Evolutionary conservation across 2,329 filamentous ascomycete genomes (phyloP).

Genomic region (Fusarium sp.): DNA sequence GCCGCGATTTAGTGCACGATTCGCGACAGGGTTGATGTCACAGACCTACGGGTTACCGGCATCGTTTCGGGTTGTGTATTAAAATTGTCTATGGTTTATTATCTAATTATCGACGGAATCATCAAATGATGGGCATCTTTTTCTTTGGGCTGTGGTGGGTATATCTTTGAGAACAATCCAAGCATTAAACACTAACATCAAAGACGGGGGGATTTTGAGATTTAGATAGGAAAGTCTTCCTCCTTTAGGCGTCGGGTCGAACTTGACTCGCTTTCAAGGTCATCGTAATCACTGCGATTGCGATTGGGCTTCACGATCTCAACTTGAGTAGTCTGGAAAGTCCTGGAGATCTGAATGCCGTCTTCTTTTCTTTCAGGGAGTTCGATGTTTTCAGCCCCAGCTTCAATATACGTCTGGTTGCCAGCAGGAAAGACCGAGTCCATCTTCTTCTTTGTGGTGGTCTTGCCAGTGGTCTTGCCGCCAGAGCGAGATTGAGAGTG

Average conservation of each 20-base stretch:
- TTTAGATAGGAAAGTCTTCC: constrained; percentile 34
- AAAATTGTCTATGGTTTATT: constrained; percentile 20
- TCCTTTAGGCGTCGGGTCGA: constrained; percentile 45
- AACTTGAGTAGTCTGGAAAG: constrained; percentile 45
- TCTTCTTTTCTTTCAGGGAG: constrained; percentile 28
- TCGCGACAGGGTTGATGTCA: not conserved
- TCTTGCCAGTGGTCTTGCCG: constrained; percentile 37
- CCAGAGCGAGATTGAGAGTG: constrained; percentile 37
- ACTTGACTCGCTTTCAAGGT: constrained; percentile 47
- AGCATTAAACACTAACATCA: too few species aligned
- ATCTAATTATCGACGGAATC: not conserved
- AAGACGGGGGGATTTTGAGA: not conserved
- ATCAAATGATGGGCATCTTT: too few species aligned
- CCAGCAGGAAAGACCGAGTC: constrained; percentile 42
- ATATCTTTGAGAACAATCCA: not conserved
- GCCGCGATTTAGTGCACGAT: constrained; percentile 30
- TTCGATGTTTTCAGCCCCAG: constrained; percentile 40
- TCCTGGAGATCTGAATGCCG: constrained; percentile 47
- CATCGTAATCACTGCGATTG: constrained; percentile 41
- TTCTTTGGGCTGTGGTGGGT: too few species aligned
- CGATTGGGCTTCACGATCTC: constrained; percentile 31
- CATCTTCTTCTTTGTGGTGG: constrained; percentile 26
- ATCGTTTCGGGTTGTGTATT: not conserved
- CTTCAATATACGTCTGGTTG: constrained; percentile 42
- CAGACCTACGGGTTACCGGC: too few species aligned